Percentiles rank a stretch among this genome's conserved stretches.
Conservation (phyloP, 1,139 yeast species). For the Scheffersomyces titani region DNA sequence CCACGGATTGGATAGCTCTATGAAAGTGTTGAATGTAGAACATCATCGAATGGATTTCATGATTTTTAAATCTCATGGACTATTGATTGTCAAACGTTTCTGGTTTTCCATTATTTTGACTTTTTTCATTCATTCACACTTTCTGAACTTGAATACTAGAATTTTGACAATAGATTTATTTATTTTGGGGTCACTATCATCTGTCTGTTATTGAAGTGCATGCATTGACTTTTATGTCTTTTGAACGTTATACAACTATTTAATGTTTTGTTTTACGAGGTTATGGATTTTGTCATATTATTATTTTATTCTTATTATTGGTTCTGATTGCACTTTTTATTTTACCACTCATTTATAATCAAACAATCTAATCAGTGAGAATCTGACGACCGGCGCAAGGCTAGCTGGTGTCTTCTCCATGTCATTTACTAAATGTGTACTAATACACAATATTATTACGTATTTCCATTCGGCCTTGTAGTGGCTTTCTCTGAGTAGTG, state of each 20-base stretch:
- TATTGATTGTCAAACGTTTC: not conserved
- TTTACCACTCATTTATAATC: not conserved
- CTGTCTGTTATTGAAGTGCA: not conserved
- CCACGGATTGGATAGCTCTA: not conserved
- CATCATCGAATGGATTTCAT: not conserved
- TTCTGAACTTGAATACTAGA: not conserved
- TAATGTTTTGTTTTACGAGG: constrained; percentile 1
- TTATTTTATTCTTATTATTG: not conserved
- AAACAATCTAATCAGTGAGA: not conserved
- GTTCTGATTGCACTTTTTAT: not conserved
- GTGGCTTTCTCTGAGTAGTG: not conserved
- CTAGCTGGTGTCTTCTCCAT: not conserved
- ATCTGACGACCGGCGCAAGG: not conserved
- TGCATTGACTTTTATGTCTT: not conserved
- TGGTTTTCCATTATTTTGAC: not conserved
- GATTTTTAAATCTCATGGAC: not conserved
- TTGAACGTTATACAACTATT: not conserved
- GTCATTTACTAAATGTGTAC: not conserved
- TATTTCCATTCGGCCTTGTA: not conserved
- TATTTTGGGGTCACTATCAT: not conserved
- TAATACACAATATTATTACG: not conserved
- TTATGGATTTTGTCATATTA: not conserved
- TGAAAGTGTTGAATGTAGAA: not conserved
- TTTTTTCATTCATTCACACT: not conserved
- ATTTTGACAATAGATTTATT: not conserved